phyloP scores from a whole-genome alignment of 805 yeast genomes.

The Wickerhamiella dianesei region DNA sequence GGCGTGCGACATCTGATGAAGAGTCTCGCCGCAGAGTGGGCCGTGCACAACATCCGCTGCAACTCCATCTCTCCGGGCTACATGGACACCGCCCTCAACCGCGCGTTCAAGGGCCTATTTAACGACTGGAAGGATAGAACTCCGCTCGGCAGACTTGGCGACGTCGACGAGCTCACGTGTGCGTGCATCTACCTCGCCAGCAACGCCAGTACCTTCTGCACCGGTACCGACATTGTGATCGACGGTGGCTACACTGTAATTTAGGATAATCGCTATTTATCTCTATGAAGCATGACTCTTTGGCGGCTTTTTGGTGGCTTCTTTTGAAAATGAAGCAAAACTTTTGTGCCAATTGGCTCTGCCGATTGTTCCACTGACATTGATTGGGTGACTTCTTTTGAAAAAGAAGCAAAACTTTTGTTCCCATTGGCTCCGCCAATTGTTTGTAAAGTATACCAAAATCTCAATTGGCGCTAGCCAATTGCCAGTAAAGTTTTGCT shows the following conservation, averaged over 20 bases:
- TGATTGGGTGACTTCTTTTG: too few species aligned
- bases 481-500: too few species aligned
- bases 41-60: conserved; percentile 50
- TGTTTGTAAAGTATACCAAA: too few species aligned
- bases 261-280: conserved; percentile 11
- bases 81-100: conserved; percentile 56
- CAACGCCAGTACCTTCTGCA: conserved; percentile 44
- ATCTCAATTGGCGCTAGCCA: too few species aligned
- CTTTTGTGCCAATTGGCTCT: too few species aligned
- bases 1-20: conserved; percentile 54
- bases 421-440: too few species aligned
- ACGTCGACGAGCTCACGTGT: conserved; percentile 56
- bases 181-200: conserved; percentile 49
- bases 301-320: too few species aligned
- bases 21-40: conserved; percentile 66
- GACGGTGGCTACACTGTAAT: conserved; percentile 43
- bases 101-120: conserved; percentile 38
- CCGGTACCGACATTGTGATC: conserved; percentile 53
- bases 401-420: too few species aligned
- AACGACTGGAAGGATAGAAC: conserved; percentile 50
- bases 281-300: neutral
- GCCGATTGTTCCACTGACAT: too few species aligned
- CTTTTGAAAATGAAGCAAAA: too few species aligned
- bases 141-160: conserved; percentile 57
- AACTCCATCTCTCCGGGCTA: conserved; percentile 59